Evolutionary conservation across 2,329 filamentous ascomycete species (phyloP).

Genomic region (Lasiodiplodia theobromae): DNA sequence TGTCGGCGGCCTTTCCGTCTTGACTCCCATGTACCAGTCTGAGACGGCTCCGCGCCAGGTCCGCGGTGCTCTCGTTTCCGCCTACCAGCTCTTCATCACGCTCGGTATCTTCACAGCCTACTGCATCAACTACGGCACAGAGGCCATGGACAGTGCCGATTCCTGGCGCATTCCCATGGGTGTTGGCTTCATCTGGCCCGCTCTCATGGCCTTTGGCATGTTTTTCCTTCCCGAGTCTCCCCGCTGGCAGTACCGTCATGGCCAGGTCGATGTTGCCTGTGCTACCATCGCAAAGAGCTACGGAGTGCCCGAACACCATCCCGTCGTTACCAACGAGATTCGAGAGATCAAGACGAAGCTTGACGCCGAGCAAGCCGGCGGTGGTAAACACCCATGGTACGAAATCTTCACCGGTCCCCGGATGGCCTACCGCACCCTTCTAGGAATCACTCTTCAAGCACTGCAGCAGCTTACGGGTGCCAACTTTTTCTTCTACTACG

Average conservation of each 20-base stretch:
- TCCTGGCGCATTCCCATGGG: slow-evolving; percentile 72
- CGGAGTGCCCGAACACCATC: slow-evolving; percentile 63
- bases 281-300: slow-evolving; percentile 62
- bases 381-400: slow-evolving; percentile 66
- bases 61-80: slow-evolving; percentile 65
- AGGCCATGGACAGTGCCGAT: slow-evolving; percentile 47
- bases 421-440: slow-evolving; percentile 69
- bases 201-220: slow-evolving; percentile 62
- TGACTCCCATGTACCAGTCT: slow-evolving; percentile 67
- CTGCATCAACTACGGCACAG: slow-evolving; percentile 67
- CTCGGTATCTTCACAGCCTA: slow-evolving; percentile 66
- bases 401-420: slow-evolving; percentile 71
- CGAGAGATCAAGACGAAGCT: slow-evolving; percentile 64
- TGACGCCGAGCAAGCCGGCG: slow-evolving; percentile 56
- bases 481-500: slow-evolving; percentile 54
- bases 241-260: slow-evolving; percentile 65
- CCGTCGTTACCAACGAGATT: slow-evolving; percentile 60
- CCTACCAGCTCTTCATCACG: slow-evolving; percentile 73
- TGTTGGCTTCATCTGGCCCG: slow-evolving; percentile 63
- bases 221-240: slow-evolving; percentile 64
- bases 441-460: slow-evolving; percentile 73
- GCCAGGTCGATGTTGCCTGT: slow-evolving; percentile 59
- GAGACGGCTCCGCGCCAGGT: slow-evolving; percentile 71
- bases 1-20: slow-evolving; percentile 69
- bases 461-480: slow-evolving; percentile 74